Conservation (phyloP, 2,329 filamentous ascomycete genomes). For the Apiospora koreana region DNA sequence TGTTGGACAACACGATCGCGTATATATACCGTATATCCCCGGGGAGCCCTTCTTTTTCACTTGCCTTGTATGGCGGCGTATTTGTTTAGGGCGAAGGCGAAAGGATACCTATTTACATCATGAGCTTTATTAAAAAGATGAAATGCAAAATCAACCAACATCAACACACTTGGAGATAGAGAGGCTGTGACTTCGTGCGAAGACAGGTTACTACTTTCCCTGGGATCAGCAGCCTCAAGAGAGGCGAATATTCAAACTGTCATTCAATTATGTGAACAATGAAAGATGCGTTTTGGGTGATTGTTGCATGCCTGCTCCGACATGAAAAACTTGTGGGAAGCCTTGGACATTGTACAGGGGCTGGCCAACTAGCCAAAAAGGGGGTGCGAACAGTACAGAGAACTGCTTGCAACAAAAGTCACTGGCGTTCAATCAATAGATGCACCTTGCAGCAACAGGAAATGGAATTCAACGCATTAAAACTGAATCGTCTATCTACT, state of each 20-base stretch:
- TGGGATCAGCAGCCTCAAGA: no score
- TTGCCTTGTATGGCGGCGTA: not conserved
- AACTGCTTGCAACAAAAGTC: no score
- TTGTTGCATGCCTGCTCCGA: not conserved
- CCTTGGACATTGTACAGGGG: not conserved
- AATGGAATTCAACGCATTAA: not conserved
- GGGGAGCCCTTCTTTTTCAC: not conserved
- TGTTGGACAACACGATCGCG: no score
- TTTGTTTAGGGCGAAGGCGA: not conserved
- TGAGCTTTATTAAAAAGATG: not conserved
- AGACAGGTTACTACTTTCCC: no score
- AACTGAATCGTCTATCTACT: not conserved
- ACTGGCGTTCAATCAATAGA: no score
- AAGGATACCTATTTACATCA: not conserved
- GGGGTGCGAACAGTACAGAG: no score
- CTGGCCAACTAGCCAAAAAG: no score
- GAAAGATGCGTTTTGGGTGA: not conserved
- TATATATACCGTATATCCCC: conserved; percentile 1
- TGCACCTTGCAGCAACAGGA: not conserved
- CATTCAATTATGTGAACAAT: no score
- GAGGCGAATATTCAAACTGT: no score
- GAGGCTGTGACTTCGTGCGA: not conserved
- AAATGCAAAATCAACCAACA: not conserved
- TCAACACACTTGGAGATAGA: not conserved
- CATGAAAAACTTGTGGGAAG: not conserved